Base-by-base conservation (phyloP, 2,329 filamentous ascomycete genomes). In the Diaporthe citrichinensis region DNA sequence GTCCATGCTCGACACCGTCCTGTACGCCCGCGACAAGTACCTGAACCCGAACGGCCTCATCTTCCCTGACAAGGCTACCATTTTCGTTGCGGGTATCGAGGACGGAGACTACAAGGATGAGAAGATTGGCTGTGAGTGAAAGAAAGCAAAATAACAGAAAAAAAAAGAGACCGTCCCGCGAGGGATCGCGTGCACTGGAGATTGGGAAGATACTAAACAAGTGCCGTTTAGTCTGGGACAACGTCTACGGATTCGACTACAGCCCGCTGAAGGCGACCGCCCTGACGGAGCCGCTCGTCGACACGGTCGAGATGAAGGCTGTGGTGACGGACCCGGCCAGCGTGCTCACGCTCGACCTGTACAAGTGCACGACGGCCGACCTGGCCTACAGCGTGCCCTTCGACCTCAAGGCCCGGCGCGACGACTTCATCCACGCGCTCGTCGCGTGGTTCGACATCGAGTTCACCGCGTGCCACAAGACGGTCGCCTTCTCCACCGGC, bases 401-500 rank as follows among this genome's bases (percentile, higher is more conserved):
- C 87, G 89, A 90, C 79, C 92, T 99, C 72, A 87, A 89, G 68
- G 92, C 91, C 79, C 94, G 95, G 82, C 94, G 96, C 79, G 95
- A 95, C 83, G 97, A 99, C 88, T 98, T 98, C 86, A 90, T 98
- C 82, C 97, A 99, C 86, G 97, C 97, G 74, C 88, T 99, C 74
- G 97, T 99, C 80, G 94, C 96, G 15, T 99, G 97, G 97, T 99
- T 99, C 87, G 97, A 99, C 84, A 98, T 99, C 81, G 96, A 98
- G 83, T 99, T 99, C 87, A 94, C 94, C 71, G 96, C 95, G 76
- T 98, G 97, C 91, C 97, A 99, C 91, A 98, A 98, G 91, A 94
- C 95, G 44, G 95, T 99, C 83, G 92, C 93, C 82, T 99, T 99
- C 90, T 98, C 95, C 72, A 99, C 97, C 25, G 97, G 97, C 31